Evolutionary conservation across 2,329 filamentous ascomycete genomes (phyloP).

Genomic region (Epichloe sibirici): DNA sequence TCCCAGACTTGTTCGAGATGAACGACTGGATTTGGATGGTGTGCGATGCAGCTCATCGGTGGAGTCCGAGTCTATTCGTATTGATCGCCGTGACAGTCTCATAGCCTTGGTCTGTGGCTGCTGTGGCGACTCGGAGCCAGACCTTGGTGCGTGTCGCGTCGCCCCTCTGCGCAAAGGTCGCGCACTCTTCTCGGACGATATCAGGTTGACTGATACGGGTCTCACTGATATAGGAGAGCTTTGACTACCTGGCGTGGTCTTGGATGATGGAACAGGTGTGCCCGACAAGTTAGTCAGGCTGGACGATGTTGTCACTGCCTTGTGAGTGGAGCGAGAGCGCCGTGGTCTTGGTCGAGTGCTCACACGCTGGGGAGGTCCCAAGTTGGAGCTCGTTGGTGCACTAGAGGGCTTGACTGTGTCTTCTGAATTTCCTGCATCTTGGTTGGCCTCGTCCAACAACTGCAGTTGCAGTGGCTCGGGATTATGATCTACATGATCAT

Average conservation of each 20-base stretch:
- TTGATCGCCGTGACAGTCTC: conserved; percentile 13
- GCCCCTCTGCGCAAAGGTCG: conserved; percentile 10
- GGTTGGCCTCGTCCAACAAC: neutral
- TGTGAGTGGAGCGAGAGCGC: conserved; percentile 7
- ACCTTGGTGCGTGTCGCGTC: conserved; percentile 9
- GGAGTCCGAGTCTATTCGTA: conserved; percentile 28
- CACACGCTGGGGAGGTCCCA: neutral
- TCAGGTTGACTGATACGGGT: conserved; percentile 11
- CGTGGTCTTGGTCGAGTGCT: conserved; percentile 10
- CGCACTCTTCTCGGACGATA: conserved; percentile 13
- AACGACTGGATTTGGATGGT: conserved; percentile 18
- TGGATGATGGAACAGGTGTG: conserved; percentile 26
- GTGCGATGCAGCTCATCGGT: conserved; percentile 36
- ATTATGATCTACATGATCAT: neutral
- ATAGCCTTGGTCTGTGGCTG: conserved; percentile 11
- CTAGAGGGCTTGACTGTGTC: neutral
- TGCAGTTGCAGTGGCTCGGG: neutral
- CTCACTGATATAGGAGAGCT: conserved; percentile 17
- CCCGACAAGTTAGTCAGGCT: conserved; percentile 27
- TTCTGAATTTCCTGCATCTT: neutral
- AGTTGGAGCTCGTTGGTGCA: neutral
- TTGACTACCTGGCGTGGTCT: conserved; percentile 24
- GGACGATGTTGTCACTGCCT: conserved; percentile 19
- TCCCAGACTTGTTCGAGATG: conserved; percentile 16
- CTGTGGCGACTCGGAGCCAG: conserved; percentile 15